These are phyloP conservation scores for Boletus coccyginus DNA, from an alignment of 768 basidiomycete species.

Conservation along the genomic window DNA sequence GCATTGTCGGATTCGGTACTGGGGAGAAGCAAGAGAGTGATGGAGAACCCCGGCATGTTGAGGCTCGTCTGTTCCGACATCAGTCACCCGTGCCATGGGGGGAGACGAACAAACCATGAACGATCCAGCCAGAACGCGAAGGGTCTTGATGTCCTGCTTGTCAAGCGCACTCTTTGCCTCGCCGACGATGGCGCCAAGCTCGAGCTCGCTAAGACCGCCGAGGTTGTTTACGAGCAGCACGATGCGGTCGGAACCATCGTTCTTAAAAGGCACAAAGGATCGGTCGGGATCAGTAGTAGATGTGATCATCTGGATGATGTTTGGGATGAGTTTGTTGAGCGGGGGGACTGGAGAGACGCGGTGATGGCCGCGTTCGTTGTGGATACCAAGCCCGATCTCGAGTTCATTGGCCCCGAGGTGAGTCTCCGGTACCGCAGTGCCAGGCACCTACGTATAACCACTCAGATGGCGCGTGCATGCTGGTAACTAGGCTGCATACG, in stretches of 20 bases:
- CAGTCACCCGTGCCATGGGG: neutral
- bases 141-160: constrained; percentile 51
- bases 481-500: constrained; percentile 36
- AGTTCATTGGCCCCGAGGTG: constrained; percentile 63
- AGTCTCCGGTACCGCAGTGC: constrained; percentile 58
- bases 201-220: constrained; percentile 81
- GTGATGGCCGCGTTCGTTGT: constrained; percentile 80
- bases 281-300: constrained; percentile 75
- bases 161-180: constrained; percentile 59
- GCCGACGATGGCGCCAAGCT: constrained; percentile 65
- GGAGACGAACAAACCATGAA: constrained; percentile 65
- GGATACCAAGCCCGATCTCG: constrained; percentile 90
- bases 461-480: neutral
- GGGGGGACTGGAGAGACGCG: constrained; percentile 71
- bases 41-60: constrained; percentile 91
- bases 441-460: constrained; percentile 56
- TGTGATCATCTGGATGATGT: constrained; percentile 66
- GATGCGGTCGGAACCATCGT: constrained; percentile 61
- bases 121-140: constrained; percentile 70
- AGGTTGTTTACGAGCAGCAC: constrained; percentile 87
- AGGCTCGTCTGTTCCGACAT: constrained; percentile 62
- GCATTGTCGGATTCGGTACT: constrained; percentile 36
- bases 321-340: constrained; percentile 64
- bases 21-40: constrained; percentile 79
- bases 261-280: constrained; percentile 69